These are phyloP conservation scores for Pholiota adiposa DNA, from an alignment of 1,284 basidiomycete species.

Conservation along the genomic window DNA sequence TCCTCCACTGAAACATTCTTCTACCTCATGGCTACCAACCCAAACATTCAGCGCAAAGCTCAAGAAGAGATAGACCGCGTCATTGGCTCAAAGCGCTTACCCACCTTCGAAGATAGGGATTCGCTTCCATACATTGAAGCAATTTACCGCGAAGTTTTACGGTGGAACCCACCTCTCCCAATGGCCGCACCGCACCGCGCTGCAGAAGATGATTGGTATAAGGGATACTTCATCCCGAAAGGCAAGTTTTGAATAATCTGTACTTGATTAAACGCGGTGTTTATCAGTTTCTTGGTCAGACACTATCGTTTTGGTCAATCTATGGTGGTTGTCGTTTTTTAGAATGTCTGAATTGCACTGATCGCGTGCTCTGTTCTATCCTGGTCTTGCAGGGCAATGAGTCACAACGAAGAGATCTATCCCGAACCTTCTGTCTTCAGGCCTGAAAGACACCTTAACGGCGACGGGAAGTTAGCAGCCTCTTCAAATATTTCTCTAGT, in stretches of 20 bases:
- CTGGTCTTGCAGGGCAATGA: conserved; percentile 31
- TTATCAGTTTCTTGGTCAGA: conserved; percentile 15
- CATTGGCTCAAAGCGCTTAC: conserved; percentile 32
- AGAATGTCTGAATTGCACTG: background rate
- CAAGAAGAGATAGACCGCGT: conserved; percentile 35
- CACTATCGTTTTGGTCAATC: conserved; percentile 21
- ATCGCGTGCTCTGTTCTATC: background rate
- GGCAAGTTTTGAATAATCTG: conserved; percentile 8
- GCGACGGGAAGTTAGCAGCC: conserved; percentile 24
- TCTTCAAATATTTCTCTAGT: conserved; percentile 22
- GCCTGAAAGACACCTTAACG: conserved; percentile 35
- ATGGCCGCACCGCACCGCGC: conserved; percentile 19
- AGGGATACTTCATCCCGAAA: conserved; percentile 30
- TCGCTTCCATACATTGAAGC: conserved; percentile 38
- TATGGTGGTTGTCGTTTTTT: conserved; percentile 16
- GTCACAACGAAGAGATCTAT: conserved; percentile 34
- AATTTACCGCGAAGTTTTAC: conserved; percentile 33
- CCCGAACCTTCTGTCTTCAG: conserved; percentile 34
- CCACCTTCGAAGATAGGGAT: conserved; percentile 37
- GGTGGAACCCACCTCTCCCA: conserved; percentile 23
- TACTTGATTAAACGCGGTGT: background rate
- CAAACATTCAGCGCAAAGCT: conserved; percentile 36
- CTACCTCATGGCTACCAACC: conserved; percentile 37
- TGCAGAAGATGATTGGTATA: conserved; percentile 27
- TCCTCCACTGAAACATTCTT: conserved; percentile 32